Base-by-base conservation (phyloP, 1,139 yeast genomes). In the Yamadazyma friedrichii region DNA sequence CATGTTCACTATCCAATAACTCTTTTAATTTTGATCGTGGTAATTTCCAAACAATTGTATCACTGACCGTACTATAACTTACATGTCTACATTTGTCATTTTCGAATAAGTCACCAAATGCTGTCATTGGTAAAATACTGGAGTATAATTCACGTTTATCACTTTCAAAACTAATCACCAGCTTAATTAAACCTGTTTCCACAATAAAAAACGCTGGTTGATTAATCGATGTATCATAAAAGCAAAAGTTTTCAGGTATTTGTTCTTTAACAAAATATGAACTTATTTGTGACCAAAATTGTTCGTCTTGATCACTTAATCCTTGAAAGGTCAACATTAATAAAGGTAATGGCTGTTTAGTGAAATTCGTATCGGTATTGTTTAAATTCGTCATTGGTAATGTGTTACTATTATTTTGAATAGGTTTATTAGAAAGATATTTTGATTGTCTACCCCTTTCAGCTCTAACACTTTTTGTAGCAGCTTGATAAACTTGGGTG, bases 61-160 rank as follows among this genome's bases (percentile, higher is more conserved):
- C 88, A 44, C 52, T 65, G 2, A 70, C 73, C 31, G 79, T 61
- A 55, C 76, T 69, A 61, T 76, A 70, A 47, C 73, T 51, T 55
- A 76, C 54, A 43, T 70, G 63, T 42, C 79, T 64, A 42, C 65
- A 66, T 37, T 63, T 62, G 11, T 60, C 59, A 32, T 47, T 51
- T 36, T 61, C 70, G 25, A 62, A 62, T 36, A 84, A 62, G 57
- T 84, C 89, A 2, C 98, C 98, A 61, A 89, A 87, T 4, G 95
- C 83, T 0, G 97, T 89, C 48, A 89, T 80, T n/a, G 96, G 95
- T 27, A 93, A 74, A 43, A 91, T 78, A 13, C 88, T 83, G 46
- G 93, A 93, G 43, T 76, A 78, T 29, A 91, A 73, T 34, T 76
- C 78, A 3, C 86, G 76, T 50, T 74, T 74, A 50, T 75, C 71